Evolutionary conservation across 1,284 basidiomycete species (phyloP).

Genomic region (Ceratobasidium sp.): DNA sequence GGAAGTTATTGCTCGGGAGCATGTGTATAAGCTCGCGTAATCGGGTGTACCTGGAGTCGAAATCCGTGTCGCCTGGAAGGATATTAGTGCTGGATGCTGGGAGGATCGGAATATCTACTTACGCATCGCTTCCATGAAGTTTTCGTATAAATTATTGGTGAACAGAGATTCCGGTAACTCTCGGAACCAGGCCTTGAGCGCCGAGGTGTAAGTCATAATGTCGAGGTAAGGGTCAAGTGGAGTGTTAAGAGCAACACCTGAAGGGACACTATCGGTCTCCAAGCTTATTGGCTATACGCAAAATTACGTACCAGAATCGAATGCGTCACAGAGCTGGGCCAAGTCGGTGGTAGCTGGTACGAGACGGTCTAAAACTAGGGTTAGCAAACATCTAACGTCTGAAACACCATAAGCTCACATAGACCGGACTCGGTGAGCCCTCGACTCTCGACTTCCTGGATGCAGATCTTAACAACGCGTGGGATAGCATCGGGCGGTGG

Average conservation of each 20-base stretch:
- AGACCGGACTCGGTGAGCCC: conserved; percentile 83
- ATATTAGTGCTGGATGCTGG: neutral
- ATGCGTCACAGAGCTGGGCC: conserved; percentile 71
- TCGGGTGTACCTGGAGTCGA: conserved; percentile 70
- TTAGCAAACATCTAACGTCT: neutral
- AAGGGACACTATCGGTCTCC: conserved; percentile 22
- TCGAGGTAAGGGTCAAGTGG: conserved; percentile 45
- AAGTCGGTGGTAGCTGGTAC: conserved; percentile 80
- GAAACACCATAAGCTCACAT: conserved; percentile 63
- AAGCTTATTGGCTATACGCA: neutral
- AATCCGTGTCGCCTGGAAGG: conserved; percentile 67
- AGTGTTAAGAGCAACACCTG: conserved; percentile 58
- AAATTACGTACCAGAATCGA: conserved; percentile 67
- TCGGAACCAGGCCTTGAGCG: conserved; percentile 85
- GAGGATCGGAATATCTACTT: conserved; percentile 49
- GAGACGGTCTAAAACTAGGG: conserved; percentile 69
- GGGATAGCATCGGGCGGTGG: conserved; percentile 69
- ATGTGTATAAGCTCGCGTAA: conserved; percentile 73
- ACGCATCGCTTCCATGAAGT: conserved; percentile 77
- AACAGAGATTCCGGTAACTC: conserved; percentile 80
- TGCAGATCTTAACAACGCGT: conserved; percentile 68
- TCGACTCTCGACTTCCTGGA: conserved; percentile 74
- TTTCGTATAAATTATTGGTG: conserved; percentile 71
- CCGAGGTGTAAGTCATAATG: conserved; percentile 76
- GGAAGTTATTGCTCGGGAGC: conserved; percentile 76